Conservation (phyloP, 2,329 filamentous ascomycete species). For the Emericellopsis cladophorae region DNA sequence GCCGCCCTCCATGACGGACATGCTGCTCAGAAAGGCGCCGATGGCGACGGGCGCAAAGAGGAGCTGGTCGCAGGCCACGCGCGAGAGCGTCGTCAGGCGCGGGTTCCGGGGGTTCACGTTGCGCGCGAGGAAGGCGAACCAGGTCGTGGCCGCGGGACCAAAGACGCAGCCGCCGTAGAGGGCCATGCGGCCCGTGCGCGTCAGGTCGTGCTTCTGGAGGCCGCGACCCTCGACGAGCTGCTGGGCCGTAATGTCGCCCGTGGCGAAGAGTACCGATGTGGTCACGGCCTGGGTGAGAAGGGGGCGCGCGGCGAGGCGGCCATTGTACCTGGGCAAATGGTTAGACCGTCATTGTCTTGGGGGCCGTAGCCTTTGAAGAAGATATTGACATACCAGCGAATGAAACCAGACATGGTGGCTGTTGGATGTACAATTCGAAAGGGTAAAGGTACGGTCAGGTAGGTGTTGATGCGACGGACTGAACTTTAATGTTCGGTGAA, state of each 20-base stretch:
- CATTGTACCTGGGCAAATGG: slow-evolving; percentile 59
- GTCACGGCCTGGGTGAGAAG: slow-evolving; percentile 85
- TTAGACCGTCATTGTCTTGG: slow-evolving; percentile 2
- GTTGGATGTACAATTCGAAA: too few relatives aligned
- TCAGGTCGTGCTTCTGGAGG: slow-evolving; percentile 59
- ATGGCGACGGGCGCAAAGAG: slow-evolving; percentile 79
- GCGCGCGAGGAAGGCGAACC: slow-evolving; percentile 70
- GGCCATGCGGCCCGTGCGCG: slow-evolving; percentile 65
- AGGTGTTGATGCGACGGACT: too few relatives aligned
- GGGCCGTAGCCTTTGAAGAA: neutral
- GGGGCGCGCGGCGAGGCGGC: slow-evolving; percentile 65
- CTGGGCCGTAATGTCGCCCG: slow-evolving; percentile 83
- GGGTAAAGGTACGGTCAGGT: too few relatives aligned
- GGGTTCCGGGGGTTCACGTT: slow-evolving; percentile 50
- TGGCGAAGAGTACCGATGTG: slow-evolving; percentile 83
- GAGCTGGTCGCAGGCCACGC: slow-evolving; percentile 69
- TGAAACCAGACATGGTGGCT: too few relatives aligned
- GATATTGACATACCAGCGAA: slow-evolving; percentile 1
- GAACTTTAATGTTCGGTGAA: too few relatives aligned
- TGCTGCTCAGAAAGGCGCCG: slow-evolving; percentile 66
- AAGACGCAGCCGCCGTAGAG: slow-evolving; percentile 74
- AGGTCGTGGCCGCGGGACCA: slow-evolving; percentile 75
- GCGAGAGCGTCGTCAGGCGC: slow-evolving; percentile 60
- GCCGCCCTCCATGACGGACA: slow-evolving; percentile 69
- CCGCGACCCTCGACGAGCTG: slow-evolving; percentile 79